Conservation (phyloP, 345 rosid genomes). For the Physaria fendleri region DNA sequence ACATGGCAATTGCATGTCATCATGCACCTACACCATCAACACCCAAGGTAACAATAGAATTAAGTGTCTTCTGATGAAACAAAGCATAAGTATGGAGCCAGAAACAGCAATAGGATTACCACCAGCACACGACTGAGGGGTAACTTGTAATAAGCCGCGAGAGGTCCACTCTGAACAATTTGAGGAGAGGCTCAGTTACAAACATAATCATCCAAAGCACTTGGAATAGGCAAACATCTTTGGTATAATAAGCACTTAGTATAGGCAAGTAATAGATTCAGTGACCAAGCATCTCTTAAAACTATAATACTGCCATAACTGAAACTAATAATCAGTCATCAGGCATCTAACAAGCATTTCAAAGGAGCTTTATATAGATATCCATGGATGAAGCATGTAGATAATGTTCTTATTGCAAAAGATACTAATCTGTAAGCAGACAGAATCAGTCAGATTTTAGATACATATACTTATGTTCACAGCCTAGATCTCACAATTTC, state of each 20-base stretch:
- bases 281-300: not conserved
- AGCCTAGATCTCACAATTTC: not conserved
- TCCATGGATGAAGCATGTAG: not conserved
- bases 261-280: not conserved
- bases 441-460: not conserved
- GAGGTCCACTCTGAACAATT: constrained; percentile 60
- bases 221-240: not conserved
- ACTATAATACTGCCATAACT: not conserved
- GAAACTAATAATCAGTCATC: not conserved
- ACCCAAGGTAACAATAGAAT: not conserved
- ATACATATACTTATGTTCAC: not conserved
- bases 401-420: not conserved
- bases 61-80: not conserved
- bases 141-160: constrained; percentile 86
- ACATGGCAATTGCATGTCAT: constrained; percentile 74
- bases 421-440: not conserved
- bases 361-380: not conserved
- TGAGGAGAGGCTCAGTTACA: not conserved
- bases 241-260: not conserved
- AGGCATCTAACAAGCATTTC: not conserved
- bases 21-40: constrained; percentile 55
- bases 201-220: not conserved
- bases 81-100: not conserved
- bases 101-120: constrained; percentile 43
- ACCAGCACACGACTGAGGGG: constrained; percentile 79